Conservation (phyloP, 1,284 basidiomycete genomes). For the Sphagnurus paluster region DNA sequence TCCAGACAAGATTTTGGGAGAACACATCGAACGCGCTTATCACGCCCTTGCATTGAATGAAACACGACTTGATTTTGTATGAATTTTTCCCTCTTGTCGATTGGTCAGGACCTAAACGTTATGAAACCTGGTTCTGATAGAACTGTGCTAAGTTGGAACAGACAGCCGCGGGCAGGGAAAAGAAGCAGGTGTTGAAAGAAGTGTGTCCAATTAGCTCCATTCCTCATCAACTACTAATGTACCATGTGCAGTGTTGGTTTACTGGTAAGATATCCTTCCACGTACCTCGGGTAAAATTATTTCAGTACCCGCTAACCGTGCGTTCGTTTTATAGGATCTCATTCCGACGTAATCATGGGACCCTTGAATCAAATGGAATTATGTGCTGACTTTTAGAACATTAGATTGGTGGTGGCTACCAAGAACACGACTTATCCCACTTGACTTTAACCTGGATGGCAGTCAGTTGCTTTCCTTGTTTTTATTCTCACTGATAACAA, state of each 20-base stretch:
- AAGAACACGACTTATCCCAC: conserved; percentile 67
- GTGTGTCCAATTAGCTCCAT: conserved; percentile 30
- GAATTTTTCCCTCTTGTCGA: conserved; percentile 19
- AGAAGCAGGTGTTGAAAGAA: conserved; percentile 63
- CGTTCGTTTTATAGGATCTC: conserved; percentile 40
- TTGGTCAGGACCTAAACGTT: neutral
- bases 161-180: conserved; percentile 48
- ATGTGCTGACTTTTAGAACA: neutral
- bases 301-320: too few relatives aligned
- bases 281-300: conserved; percentile 1
- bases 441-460: conserved; percentile 68
- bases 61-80: conserved; percentile 62
- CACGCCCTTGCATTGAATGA: conserved; percentile 71
- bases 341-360: conserved; percentile 50
- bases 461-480: conserved; percentile 33
- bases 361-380: neutral
- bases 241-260: conserved; percentile 61
- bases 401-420: conserved; percentile 69
- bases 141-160: conserved; percentile 64
- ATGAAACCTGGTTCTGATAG: conserved; percentile 30
- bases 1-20: conserved; percentile 54
- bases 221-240: neutral
- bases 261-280: conserved; percentile 40
- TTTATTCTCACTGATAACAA: neutral
- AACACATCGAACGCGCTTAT: conserved; percentile 63